Percentiles rank a stretch among this genome's conserved stretches.
These are phyloP conservation scores for Skeletonema costatum DNA, from an alignment of 108 stramenopile species.

Conservation along the genomic window DNA sequence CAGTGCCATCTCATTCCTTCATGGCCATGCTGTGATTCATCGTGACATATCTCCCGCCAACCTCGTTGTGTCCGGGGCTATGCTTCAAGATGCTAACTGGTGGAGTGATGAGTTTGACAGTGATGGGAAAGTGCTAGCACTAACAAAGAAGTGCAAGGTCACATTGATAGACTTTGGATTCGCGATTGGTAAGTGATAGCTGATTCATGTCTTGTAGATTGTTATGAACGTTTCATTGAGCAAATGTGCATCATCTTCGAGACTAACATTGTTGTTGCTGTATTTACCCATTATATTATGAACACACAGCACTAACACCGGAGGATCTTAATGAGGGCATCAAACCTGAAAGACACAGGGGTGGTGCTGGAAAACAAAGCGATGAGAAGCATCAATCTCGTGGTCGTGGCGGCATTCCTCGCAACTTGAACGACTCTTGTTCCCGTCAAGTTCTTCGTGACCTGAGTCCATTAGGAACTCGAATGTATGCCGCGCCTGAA, in stretches of 20 bases:
- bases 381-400: not conserved
- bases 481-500: conserved; percentile 86
- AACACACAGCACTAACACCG: not conserved
- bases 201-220: too few species aligned
- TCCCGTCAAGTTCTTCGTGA: conserved; percentile 9
- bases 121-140: conserved; percentile 46
- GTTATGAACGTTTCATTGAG: too few species aligned
- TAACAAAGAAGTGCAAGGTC: conserved; percentile 56
- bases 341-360: not conserved
- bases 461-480: conserved; percentile 70
- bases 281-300: not conserved
- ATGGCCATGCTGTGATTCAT: conserved; percentile 84
- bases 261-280: too few species aligned
- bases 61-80: conserved; percentile 37
- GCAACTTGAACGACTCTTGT: not conserved
- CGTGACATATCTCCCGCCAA: conserved; percentile 87
- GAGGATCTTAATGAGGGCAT: not conserved
- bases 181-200: conserved; percentile 29
- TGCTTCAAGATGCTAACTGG: conserved; percentile 47
- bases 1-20: conserved; percentile 73
- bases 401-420: not conserved
- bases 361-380: too few species aligned
- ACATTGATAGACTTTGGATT: conserved; percentile 89
- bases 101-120: conserved; percentile 73
- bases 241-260: too few species aligned